A percentile compares a stretch with the other conserved stretches of the same genome.
phyloP scores from a whole-genome alignment of 495 filamentous ascomycete species.

The Aspergillus nanangensis region DNA sequence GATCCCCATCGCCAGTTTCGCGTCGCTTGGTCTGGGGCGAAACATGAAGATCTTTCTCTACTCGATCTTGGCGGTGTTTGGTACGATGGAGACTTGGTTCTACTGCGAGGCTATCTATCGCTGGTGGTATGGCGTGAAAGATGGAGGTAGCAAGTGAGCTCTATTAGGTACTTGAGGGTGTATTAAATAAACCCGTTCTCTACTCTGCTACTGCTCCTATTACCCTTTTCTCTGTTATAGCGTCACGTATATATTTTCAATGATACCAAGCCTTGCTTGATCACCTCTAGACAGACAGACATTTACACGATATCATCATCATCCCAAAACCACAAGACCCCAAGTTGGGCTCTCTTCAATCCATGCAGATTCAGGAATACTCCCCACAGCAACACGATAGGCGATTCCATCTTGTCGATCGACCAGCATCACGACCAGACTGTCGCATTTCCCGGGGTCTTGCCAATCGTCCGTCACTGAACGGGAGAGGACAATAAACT shows the following conservation, averaged over 20 bases:
- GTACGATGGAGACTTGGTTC: conserved; percentile 61
- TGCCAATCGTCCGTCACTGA: background rate
- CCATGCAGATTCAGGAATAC: background rate
- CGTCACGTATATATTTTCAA: no score
- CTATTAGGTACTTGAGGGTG: no score
- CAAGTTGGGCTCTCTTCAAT: background rate
- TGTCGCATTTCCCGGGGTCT: background rate
- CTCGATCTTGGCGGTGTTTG: conserved; percentile 12
- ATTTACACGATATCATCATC: background rate
- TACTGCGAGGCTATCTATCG: conserved; percentile 67
- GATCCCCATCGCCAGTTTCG: conserved; percentile 6
- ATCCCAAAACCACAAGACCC: background rate
- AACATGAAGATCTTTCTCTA: conserved; percentile 18
- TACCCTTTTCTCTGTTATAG: no score
- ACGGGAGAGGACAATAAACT: background rate
- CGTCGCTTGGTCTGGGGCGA: conserved; percentile 13
- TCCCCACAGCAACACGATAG: background rate
- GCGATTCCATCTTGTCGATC: background rate
- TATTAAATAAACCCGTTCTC: no score
- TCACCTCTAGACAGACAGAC: no score
- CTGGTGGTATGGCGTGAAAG: conserved; percentile 24
- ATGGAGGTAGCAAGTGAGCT: no score
- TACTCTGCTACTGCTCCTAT: no score
- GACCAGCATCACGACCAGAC: background rate
- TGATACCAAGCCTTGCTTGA: no score